Base-by-base conservation (phyloP, 2,329 filamentous ascomycete genomes). In the Ascochyta lentis region DNA sequence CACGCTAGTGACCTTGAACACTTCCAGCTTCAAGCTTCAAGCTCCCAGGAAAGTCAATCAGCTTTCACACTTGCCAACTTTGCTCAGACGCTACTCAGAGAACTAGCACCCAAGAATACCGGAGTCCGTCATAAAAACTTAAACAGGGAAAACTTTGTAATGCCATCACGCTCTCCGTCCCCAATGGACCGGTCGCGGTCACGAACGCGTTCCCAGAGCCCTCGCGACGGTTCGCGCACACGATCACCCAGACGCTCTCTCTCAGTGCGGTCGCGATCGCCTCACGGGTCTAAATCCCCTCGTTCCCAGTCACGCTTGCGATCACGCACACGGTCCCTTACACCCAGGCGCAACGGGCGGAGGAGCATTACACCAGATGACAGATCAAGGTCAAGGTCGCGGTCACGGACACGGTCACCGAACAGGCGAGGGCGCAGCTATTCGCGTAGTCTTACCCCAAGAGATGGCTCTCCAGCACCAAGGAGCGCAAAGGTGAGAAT, bases 221-320 rank as follows among this genome's bases (percentile, higher is more conserved):
- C 77, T 34, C 78, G 77, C 59, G 73, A 77, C 52, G 77, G 76
- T 54, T 78, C 78, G 39, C 73, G 56, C 48, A 71, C 74, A 34
- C 63, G 51, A 45, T 69, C 71, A 47, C 64, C 60, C 34, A 65
- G 56, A 50, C 68, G 58, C 42, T 64, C 67, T 37, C 42, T 42
- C 8, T 67, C 69, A 34, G 60, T 58, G 31, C 59, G 59, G 12
- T 74, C 72, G 29, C 65, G 55, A 46, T 73, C 75, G 37, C 72
- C 68, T 13, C 68, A 66, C 35, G 69, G 72, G 47, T 78, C 77
- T n/a, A 60, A 71, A 45, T 73, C 73, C 31, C 75, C 75, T 40
- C 73, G 73, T 27, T 76, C 75, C 2, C 60, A 63, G 15, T 73
- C 74, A 23, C 68, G 67, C 19, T 76, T 76, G 19, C 70, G 67